Base-by-base conservation (phyloP, 2,329 filamentous ascomycete genomes). In the Aquanectria penicillioides region DNA sequence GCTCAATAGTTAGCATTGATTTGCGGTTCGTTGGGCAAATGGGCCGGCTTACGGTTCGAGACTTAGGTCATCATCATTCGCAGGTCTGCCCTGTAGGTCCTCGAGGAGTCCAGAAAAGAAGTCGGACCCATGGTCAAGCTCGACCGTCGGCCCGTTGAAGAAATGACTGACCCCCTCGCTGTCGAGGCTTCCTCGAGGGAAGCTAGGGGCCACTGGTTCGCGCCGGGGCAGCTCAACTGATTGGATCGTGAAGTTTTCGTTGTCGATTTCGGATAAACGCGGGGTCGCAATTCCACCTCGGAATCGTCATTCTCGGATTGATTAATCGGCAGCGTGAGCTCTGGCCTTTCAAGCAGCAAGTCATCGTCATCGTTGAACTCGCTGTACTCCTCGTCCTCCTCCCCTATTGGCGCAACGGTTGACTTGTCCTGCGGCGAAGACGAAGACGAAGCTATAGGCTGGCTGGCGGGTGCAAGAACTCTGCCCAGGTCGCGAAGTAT, bases 181-280 rank as follows among this genome's bases (percentile, higher is more conserved):
- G 0, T 80, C 84, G 62, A 87, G 74, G 60, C 83, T 87, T 2
- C 80, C 82, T 53, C 86, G 73, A 10, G 83, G 84, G 25, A 83
- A 67, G 25, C 84, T 74, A 4, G 76, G 75, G 62, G 57, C 86
- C 83, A 49, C 75, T 82, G 31, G 75, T 3, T 41, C 68, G 13
- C 87, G 77, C 23, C 87, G 78, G 7, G 86, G 82, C 44, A 88
- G 68, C 73, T 89, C 87, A 23, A 89, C 80, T 2, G 86, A 88
- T 58, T 83, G 81, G 34, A 82, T 72, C 0, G 86, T 89, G 60
- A 81, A 80, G 63, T 88, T 83, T 36, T 86, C 83, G 22, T 87
- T 84, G 52, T 88, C 85, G 20, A 89, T 68, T 9, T 80, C 77
- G 26, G 83, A 81, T 46, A 83, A 80, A 48, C 77, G 80, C 26